Evolutionary conservation across 139 green algal species (phyloP).

Genomic region (Chlorella sp.): DNA sequence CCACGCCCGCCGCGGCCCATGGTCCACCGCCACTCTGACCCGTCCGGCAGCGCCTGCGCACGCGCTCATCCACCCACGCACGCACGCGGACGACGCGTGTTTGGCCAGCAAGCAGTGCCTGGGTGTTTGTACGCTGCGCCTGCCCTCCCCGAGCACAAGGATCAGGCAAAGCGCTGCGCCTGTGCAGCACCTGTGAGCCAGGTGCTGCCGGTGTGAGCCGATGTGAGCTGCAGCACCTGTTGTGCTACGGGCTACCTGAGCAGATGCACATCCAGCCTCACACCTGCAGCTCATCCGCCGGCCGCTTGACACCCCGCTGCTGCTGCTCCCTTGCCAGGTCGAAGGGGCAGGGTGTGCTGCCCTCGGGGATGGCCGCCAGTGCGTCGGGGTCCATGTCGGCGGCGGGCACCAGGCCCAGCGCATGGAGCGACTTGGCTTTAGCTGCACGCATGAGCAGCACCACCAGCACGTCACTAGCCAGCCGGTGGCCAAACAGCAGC

Average conservation of each 20-base stretch:
- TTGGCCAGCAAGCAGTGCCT: no score
- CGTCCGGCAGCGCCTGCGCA: no score
- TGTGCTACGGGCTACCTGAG: neutral
- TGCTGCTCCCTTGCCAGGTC: slow-evolving; percentile 11
- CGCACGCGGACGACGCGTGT: no score
- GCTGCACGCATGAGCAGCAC: slow-evolving; percentile 1
- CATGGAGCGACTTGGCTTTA: slow-evolving; percentile 59
- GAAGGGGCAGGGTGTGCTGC: slow-evolving; percentile 52
- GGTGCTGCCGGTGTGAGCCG: neutral
- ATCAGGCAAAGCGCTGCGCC: no score
- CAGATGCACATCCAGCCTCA: neutral
- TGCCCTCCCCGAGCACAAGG: no score
- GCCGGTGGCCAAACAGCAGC: neutral
- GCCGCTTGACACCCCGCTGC: neutral
- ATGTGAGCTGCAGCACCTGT: neutral
- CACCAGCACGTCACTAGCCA: neutral
- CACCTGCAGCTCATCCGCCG: neutral
- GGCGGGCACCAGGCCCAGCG: slow-evolving; percentile 65
- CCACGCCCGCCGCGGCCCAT: no score
- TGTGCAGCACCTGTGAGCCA: no score
- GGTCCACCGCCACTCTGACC: no score
- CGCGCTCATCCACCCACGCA: no score
- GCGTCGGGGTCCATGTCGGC: slow-evolving; percentile 46
- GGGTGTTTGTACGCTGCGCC: no score
- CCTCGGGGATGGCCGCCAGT: slow-evolving; percentile 46